phyloP scores from a whole-genome alignment of 768 basidiomycete genomes.

The Psilocybe tampanensis region DNA sequence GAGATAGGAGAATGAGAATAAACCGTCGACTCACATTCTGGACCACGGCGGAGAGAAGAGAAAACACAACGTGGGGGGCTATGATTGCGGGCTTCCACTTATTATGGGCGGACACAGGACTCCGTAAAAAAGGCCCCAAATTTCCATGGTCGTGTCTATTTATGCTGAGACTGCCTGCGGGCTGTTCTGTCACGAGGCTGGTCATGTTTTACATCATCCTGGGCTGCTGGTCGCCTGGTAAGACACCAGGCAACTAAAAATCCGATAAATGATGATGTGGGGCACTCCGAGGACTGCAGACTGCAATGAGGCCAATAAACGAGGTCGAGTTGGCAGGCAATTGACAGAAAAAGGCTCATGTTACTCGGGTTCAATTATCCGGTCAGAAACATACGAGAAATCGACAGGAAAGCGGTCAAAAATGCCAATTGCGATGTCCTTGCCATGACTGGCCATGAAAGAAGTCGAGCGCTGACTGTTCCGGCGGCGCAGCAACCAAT shows the following conservation, averaged over 20 bases:
- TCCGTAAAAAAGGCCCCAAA: not conserved
- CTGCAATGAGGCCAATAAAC: not conserved
- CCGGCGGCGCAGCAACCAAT: too few relatives aligned
- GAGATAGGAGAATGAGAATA: not conserved
- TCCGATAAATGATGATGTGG: not conserved
- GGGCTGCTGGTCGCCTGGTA: not conserved
- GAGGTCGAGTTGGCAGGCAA: not conserved
- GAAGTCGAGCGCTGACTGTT: too few relatives aligned
- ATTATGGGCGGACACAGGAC: not conserved
- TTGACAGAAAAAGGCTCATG: not conserved
- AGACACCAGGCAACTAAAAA: not conserved
- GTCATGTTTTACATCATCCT: not conserved
- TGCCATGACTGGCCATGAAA: too few relatives aligned
- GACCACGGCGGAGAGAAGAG: not conserved
- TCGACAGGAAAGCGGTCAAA: too few relatives aligned
- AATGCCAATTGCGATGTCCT: too few relatives aligned
- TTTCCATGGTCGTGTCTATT: not conserved
- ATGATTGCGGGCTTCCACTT: not conserved
- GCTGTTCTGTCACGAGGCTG: not conserved
- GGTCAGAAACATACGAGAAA: too few relatives aligned
- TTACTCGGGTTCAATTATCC: too few relatives aligned
- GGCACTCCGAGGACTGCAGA: not conserved
- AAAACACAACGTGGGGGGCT: not conserved
- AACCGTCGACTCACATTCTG: not conserved
- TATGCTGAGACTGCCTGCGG: not conserved